Conservation (phyloP, 2,329 filamentous ascomycete species). For the Arachnomyces sp. region DNA sequence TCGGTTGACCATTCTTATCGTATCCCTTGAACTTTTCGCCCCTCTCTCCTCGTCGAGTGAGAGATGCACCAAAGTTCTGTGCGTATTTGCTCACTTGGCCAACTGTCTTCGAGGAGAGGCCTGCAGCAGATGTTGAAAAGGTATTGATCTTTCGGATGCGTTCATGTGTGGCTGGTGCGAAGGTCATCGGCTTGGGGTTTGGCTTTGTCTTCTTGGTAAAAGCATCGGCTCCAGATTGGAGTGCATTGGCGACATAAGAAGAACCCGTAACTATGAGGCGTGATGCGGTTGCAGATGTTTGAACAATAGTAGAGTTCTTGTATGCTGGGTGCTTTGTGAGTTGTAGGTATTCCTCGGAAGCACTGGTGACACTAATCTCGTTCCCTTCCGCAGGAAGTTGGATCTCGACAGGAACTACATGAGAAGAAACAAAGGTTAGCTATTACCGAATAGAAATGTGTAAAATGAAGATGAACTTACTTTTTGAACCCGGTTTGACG, state of each 20-base stretch:
- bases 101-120: conserved; percentile 75
- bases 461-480: conserved; percentile 41
- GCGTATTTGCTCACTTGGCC: conserved; percentile 74
- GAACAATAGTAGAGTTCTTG: conserved; percentile 74
- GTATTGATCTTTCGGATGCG: conserved; percentile 82
- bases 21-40: conserved; percentile 48
- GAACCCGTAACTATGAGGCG: conserved; percentile 86
- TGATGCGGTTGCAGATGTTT: conserved; percentile 78
- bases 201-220: conserved; percentile 78
- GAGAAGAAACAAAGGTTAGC: background rate
- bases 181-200: conserved; percentile 71
- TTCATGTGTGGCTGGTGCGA: conserved; percentile 73
- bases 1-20: conserved; percentile 60
- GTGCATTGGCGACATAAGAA: conserved; percentile 64
- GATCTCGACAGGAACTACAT: conserved; percentile 40
- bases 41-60: conserved; percentile 55
- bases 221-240: conserved; percentile 67
- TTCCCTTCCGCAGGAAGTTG: conserved; percentile 40
- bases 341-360: conserved; percentile 56
- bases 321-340: conserved; percentile 85
- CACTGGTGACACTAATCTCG: conserved; percentile 39
- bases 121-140: conserved; percentile 71
- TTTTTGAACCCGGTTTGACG: conserved; percentile 82
- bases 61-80: conserved; percentile 76
- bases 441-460: background rate